Evolutionary conservation across 495 filamentous ascomycete species (phyloP).

Genomic region (Collariella sp.): DNA sequence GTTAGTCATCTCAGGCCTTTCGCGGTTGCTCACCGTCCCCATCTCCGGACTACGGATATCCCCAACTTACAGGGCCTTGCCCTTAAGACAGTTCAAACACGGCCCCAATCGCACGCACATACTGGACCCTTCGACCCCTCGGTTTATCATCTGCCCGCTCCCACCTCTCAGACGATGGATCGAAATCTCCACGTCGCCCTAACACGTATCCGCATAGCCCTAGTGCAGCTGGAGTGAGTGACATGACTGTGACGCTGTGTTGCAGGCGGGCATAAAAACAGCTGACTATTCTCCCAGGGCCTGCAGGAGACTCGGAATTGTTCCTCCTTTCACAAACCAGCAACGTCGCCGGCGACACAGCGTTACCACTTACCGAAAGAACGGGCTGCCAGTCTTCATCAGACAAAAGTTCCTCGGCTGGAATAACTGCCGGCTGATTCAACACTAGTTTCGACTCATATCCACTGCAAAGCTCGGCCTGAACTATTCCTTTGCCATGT

Average conservation of each 20-base stretch:
- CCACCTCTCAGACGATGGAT: conserved; percentile 12
- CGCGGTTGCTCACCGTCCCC: neutral
- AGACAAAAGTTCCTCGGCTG: conserved; percentile 27
- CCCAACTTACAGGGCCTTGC: conserved; percentile 17
- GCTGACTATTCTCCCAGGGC: conserved; percentile 8
- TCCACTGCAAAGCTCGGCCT: neutral
- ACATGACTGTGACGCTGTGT: neutral
- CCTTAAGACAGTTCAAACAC: neutral
- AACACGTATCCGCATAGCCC: conserved; percentile 26
- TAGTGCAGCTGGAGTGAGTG: conserved; percentile 30
- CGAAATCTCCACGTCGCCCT: conserved; percentile 24
- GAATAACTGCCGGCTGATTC: conserved; percentile 2
- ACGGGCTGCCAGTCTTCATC: conserved; percentile 22
- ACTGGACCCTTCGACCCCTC: too few relatives aligned
- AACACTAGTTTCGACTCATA: too few relatives aligned
- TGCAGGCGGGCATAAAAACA: neutral
- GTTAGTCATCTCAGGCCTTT: neutral
- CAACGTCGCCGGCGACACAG: conserved; percentile 23
- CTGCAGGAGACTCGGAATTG: conserved; percentile 14
- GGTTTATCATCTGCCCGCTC: neutral
- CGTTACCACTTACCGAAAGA: conserved; percentile 19
- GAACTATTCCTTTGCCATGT: conserved; percentile 15
- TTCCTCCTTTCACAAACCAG: conserved; percentile 1
- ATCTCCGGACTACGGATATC: conserved; percentile 23
- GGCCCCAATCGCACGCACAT: too few relatives aligned